Conservation (phyloP, 164 flowering plant genomes). For the Liriodendron chinense region DNA sequence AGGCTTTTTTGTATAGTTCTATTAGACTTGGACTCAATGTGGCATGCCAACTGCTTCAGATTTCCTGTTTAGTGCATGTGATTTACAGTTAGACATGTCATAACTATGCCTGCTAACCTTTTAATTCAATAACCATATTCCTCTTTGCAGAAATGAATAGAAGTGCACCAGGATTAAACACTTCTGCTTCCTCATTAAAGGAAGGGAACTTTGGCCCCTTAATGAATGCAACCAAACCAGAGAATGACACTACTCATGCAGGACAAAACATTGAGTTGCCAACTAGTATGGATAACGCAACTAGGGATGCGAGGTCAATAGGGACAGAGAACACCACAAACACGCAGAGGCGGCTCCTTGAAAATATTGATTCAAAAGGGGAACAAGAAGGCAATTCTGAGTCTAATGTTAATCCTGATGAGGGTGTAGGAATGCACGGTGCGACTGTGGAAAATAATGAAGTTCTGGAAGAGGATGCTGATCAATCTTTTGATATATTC, state of each 20-base stretch:
- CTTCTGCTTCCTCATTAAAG: constrained; percentile 13
- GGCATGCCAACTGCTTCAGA: neutral
- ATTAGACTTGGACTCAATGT: neutral
- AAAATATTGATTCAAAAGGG: constrained; percentile 44
- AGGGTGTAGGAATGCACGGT: constrained; percentile 22
- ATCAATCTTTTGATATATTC: constrained; percentile 86
- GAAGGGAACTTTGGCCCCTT: constrained; percentile 19
- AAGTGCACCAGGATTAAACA: constrained; percentile 27
- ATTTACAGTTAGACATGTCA: neutral
- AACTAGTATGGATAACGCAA: constrained; percentile 30
- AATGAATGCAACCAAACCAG: constrained; percentile 33
- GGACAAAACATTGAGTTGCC: constrained; percentile 43
- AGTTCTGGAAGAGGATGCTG: constrained; percentile 82
- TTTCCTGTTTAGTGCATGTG: neutral
- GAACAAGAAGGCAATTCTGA: constrained; percentile 34
- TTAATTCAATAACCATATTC: neutral
- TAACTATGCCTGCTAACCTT: neutral
- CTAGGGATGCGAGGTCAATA: constrained; percentile 26
- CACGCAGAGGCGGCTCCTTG: constrained; percentile 67
- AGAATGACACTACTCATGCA: constrained; percentile 29
- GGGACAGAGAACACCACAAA: constrained; percentile 34
- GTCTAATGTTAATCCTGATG: constrained; percentile 29
- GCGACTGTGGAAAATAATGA: constrained; percentile 84
- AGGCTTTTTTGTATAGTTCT: neutral
- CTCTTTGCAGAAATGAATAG: constrained; percentile 36